Evolutionary conservation across 495 filamentous ascomycete genomes (phyloP), one percentile per base, ranked within the genome.

Genomic region (Hyaloscypha hepaticicola): DNA sequence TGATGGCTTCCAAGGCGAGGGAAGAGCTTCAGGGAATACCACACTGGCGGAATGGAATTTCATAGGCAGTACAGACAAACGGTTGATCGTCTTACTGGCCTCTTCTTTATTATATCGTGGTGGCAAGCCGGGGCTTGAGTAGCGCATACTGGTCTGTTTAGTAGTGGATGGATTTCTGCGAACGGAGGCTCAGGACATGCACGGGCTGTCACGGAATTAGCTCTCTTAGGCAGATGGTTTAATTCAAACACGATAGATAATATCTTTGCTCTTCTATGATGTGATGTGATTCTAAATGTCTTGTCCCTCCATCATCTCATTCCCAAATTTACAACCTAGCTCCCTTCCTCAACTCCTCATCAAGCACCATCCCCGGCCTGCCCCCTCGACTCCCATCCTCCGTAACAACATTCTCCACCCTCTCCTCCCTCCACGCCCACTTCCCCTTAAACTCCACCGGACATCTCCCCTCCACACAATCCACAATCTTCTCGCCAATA

Each of bases 401-500:
- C 3, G 84, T 88, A 58, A 80, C 72, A 38, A 78, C 72, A 11
- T 65, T 33, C 31, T 70, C 57, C 29, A 80, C 72, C 61, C 75
- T 78, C 24, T 76, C 75, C 26, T 75, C 48, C 68, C 34, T 63
- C 92, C 91, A 96, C 51, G 70, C 72, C 92, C 92, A 96, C 70
- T 90, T 83, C 22, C 80, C 72, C 27, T 69, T 71, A 60, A 93
- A 83, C 70, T 85, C 83, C 7, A 74, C 72, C 1, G 85, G 84
- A 34, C 85, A 78, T 7, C 74, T 75, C 2, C 84, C 79, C 72
- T 83, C 78, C 26, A 96, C 72, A 28, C 85, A 83, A 69, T 91
- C 87, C 14, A 88, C 87, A 50, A 96, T 81, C 72, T 87, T 87
- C 59, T 90, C 89, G 16, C 93, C 93, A 14, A 96, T 74, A 19